phyloP scores from a whole-genome alignment of 2,329 filamentous ascomycete genomes.

The Aspergillus amoenus region DNA sequence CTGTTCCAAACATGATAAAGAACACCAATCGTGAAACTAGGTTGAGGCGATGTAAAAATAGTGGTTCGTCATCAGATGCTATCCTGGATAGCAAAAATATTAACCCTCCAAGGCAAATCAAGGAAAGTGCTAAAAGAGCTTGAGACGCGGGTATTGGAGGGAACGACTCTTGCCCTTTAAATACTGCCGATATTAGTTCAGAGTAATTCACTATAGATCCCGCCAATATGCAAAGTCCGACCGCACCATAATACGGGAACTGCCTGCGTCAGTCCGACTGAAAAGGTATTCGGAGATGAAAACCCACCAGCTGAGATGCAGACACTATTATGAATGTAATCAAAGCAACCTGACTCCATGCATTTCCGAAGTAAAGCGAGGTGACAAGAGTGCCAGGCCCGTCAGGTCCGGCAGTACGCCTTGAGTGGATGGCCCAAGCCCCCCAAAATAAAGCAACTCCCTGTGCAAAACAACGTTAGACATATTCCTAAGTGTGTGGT shows the following conservation, averaged over 20 bases:
- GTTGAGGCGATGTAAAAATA: conserved; percentile 27
- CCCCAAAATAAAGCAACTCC: conserved; percentile 38
- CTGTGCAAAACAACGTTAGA: conserved; percentile 17
- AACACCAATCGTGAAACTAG: conserved; percentile 38
- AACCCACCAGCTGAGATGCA: conserved; percentile 42
- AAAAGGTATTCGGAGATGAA: not conserved
- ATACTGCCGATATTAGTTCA: conserved; percentile 30
- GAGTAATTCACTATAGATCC: conserved; percentile 37
- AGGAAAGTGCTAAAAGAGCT: conserved; percentile 31
- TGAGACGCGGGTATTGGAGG: conserved; percentile 29
- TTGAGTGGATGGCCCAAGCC: conserved; percentile 35
- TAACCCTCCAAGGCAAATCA: conserved; percentile 29
- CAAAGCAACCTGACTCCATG: conserved; percentile 36
- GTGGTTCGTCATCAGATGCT: conserved; percentile 30
- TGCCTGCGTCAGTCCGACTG: conserved; percentile 23
- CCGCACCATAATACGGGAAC: conserved; percentile 41
- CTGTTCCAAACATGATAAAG: conserved; percentile 43
- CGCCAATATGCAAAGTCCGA: conserved; percentile 40
- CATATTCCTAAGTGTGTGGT: no score
- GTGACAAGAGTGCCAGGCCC: conserved; percentile 41
- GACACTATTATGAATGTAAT: conserved; percentile 35
- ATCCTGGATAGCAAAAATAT: conserved; percentile 29
- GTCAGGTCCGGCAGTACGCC: conserved; percentile 31
- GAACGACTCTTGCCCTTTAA: conserved; percentile 34
- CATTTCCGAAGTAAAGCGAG: conserved; percentile 38